Conservation (phyloP, 768 basidiomycete genomes). For the Lentinula boryana region DNA sequence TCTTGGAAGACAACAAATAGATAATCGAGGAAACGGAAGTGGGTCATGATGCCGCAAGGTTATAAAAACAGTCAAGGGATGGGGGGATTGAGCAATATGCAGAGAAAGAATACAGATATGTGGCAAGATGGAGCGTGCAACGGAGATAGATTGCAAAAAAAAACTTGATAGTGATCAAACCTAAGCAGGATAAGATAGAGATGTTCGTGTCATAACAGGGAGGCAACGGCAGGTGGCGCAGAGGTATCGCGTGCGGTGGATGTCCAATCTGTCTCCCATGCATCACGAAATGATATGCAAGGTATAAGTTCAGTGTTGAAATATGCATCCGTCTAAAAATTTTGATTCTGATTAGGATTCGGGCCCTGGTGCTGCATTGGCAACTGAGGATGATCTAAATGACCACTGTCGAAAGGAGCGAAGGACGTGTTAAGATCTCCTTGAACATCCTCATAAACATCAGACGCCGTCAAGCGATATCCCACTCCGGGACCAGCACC, state of each 20-base stretch:
- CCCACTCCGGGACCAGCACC: not conserved
- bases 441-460: not conserved
- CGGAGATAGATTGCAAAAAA: not conserved
- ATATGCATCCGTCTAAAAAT: constrained; percentile 2
- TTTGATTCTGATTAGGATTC: constrained; percentile 5
- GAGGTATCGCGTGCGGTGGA: not conserved
- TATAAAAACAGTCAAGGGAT: not conserved
- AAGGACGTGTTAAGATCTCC: not conserved
- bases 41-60: not conserved
- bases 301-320: not conserved
- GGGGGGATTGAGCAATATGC: not conserved
- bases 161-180: not conserved
- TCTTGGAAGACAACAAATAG: constrained; percentile 2
- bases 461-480: not conserved
- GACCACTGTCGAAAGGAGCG: not conserved
- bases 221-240: not conserved
- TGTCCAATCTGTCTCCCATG: not conserved
- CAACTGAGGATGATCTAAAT: constrained; percentile 4
- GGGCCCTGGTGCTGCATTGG: not conserved
- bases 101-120: not conserved
- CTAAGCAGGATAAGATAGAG: not conserved
- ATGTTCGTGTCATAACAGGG: not conserved
- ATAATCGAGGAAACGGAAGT: not conserved
- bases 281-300: not conserved
- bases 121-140: not conserved